Evolutionary conservation across 2,329 filamentous ascomycete genomes (phyloP).

Genomic region (Paraphoma sp.): DNA sequence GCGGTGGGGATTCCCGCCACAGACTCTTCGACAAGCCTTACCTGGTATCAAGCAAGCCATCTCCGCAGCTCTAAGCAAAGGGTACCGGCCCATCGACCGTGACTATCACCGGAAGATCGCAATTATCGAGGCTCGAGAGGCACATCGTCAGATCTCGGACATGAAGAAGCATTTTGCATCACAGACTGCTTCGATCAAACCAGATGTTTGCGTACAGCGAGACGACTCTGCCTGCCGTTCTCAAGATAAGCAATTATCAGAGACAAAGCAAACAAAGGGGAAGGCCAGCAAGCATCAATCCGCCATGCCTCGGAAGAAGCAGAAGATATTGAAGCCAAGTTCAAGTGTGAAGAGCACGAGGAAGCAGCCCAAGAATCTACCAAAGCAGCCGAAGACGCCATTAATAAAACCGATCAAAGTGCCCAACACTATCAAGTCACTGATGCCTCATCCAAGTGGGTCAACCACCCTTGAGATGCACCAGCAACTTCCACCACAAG

Average conservation of each 20-base stretch:
- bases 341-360: not conserved
- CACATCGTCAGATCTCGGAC: too few species aligned
- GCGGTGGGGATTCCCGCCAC: constrained; percentile 5
- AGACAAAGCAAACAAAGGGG: not conserved
- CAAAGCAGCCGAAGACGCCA: not conserved
- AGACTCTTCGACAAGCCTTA: constrained; percentile 1
- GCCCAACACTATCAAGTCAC: not conserved
- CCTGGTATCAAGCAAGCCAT: constrained; percentile 16
- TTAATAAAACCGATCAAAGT: not conserved
- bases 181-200: not conserved
- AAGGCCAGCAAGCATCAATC: not conserved
- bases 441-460: constrained; percentile 12
- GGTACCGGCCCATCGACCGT: constrained; percentile 6
- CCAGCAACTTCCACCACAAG: constrained; percentile 25
- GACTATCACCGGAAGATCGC: constrained; percentile 8
- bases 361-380: not conserved
- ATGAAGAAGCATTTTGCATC: too few species aligned
- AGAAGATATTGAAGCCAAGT: not conserved
- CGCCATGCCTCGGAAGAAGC: not conserved
- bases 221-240: too few species aligned
- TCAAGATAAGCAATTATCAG: not conserved
- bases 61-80: constrained; percentile 7
- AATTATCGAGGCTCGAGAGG: constrained; percentile 5
- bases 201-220: not conserved
- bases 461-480: constrained; percentile 24